These are phyloP conservation scores for Kurtzmaniella quercitrusa DNA, from an alignment of 1,139 yeast species.

Conservation along the genomic window DNA sequence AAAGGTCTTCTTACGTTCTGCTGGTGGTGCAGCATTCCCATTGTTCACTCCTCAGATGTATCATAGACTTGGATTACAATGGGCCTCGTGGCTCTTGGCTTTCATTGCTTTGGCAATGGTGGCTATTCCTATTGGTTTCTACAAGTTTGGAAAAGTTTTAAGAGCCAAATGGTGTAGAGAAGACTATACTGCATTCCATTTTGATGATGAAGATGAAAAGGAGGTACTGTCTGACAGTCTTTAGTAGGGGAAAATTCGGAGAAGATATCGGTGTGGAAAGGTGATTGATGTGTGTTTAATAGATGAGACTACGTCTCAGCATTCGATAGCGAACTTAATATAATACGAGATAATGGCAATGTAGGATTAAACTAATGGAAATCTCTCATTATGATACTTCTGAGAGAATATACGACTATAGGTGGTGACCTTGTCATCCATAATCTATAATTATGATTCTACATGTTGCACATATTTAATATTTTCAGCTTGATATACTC, in stretches of 20 bases:
- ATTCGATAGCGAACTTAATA: neutral
- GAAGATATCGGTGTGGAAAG: no score
- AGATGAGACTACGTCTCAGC: neutral
- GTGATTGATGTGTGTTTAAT: neutral
- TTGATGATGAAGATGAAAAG: conserved; percentile 4
- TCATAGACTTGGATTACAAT: conserved; percentile 63
- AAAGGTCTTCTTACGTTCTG: conserved; percentile 80
- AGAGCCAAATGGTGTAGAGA: conserved; percentile 66
- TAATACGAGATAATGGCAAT: neutral
- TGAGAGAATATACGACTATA: no score
- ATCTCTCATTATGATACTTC: no score
- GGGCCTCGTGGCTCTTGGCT: conserved; percentile 85
- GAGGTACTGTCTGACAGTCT: neutral
- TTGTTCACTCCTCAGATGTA: conserved; percentile 84
- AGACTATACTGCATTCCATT: conserved; percentile 41
- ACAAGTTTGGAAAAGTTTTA: conserved; percentile 60
- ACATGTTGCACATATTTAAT: no score
- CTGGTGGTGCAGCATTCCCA: conserved; percentile 91
- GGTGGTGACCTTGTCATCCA: no score
- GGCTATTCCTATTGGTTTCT: conserved; percentile 74
- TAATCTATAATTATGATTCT: no score
- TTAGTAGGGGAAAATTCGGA: neutral
- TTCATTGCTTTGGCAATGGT: conserved; percentile 82
- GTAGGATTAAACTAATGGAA: no score
- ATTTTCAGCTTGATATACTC: no score